These are phyloP conservation scores for Paracorniculantispora psalliotae DNA, from an alignment of 2,329 filamentous ascomycete genomes.

Conservation along the genomic window DNA sequence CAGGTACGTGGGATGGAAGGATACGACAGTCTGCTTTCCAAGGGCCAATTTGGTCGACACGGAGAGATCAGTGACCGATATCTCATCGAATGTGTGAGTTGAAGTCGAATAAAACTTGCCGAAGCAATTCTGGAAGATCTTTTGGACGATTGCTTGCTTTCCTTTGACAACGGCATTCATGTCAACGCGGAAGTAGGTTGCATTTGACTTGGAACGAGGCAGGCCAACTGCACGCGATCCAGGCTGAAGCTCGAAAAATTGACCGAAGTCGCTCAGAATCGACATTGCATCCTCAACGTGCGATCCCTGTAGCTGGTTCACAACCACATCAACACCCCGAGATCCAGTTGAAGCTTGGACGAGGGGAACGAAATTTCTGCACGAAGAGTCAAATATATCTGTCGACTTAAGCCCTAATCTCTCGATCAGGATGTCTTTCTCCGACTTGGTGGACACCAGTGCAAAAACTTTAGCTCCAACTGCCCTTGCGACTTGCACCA, in stretches of 20 bases:
- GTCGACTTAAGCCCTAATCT: background rate
- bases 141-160: background rate
- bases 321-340: background rate
- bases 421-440: background rate
- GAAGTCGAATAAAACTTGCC: too few relatives aligned
- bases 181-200: background rate
- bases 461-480: background rate
- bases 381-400: background rate
- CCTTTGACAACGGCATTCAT: background rate
- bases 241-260: background rate
- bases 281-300: background rate
- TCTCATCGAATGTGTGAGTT: background rate
- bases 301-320: background rate
- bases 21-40: background rate
- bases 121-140: background rate
- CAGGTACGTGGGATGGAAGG: background rate
- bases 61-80: background rate
- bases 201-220: background rate
- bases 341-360: background rate
- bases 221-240: background rate
- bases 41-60: background rate
- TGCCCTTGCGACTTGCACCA: background rate
- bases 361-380: background rate
- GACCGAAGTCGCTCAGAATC: background rate
- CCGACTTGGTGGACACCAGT: background rate